Percentiles rank a stretch among this genome's conserved stretches.
These are phyloP conservation scores for Metschnikowia koreensis DNA, from an alignment of 805 yeast genomes.

Conservation along the genomic window DNA sequence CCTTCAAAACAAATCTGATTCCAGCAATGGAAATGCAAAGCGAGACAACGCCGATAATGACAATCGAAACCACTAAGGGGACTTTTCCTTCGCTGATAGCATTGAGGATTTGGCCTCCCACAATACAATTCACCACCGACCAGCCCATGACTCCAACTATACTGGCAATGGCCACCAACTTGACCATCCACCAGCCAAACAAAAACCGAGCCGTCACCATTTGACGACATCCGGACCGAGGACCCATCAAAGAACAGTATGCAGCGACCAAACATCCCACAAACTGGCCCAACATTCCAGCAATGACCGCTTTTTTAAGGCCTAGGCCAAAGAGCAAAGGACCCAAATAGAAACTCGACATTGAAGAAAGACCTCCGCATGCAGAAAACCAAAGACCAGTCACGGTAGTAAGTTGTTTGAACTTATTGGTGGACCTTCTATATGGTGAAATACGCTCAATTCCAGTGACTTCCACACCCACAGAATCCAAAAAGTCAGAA, in stretches of 20 bases:
- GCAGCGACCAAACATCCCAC: slow-evolving; percentile 79
- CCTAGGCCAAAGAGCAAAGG: slow-evolving; percentile 70
- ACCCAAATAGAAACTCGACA: slow-evolving; percentile 79
- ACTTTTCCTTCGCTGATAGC: slow-evolving; percentile 63
- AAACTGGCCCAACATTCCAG: slow-evolving; percentile 62
- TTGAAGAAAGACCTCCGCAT: slow-evolving; percentile 81
- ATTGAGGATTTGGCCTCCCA: slow-evolving; percentile 80
- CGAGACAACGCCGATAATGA: slow-evolving; percentile 63
- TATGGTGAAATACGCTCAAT: slow-evolving; percentile 71
- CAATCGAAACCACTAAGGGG: slow-evolving; percentile 71
- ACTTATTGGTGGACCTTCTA: slow-evolving; percentile 48
- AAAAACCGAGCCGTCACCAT: slow-evolving; percentile 79
- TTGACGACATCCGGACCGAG: slow-evolving; percentile 85
- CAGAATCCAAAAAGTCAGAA: slow-evolving; percentile 40
- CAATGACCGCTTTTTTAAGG: slow-evolving; percentile 57
- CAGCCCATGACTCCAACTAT: slow-evolving; percentile 87
- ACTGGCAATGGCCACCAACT: slow-evolving; percentile 67
- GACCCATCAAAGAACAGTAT: slow-evolving; percentile 84
- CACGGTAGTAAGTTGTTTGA: slow-evolving; percentile 41
- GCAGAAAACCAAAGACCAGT: slow-evolving; percentile 82
- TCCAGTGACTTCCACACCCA: slow-evolving; percentile 74
- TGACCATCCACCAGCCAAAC: slow-evolving; percentile 85
- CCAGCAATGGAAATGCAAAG: slow-evolving; percentile 75
- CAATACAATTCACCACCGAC: slow-evolving; percentile 85
- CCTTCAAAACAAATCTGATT: slow-evolving; percentile 63